Percentiles rank a stretch among this genome's conserved stretches.
Evolutionary conservation across 495 filamentous ascomycete species (phyloP).

Genomic region (Lasiosphaeriaceae sp.): DNA sequence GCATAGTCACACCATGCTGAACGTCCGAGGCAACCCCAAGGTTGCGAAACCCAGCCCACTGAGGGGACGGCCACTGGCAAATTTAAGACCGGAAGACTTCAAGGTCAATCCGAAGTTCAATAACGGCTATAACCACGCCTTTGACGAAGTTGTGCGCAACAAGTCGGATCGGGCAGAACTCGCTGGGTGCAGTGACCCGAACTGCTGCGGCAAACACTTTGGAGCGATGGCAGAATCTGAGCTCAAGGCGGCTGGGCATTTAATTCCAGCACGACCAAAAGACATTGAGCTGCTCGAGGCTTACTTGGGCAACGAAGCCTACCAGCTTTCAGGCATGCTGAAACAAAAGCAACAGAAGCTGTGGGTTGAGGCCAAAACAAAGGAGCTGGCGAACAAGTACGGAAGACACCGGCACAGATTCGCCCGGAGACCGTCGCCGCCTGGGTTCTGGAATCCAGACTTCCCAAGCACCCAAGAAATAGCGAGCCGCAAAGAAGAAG

Average conservation of each 20-base stretch:
- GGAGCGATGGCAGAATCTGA: slow-evolving; percentile 56
- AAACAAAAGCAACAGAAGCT: slow-evolving; percentile 50
- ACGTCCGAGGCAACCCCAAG: background rate
- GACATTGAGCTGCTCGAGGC: slow-evolving; percentile 59
- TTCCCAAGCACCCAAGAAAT: slow-evolving; percentile 83
- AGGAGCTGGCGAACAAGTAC: slow-evolving; percentile 62
- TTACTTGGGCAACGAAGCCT: slow-evolving; percentile 60
- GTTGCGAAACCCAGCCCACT: slow-evolving; percentile 36
- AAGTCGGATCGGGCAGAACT: slow-evolving; percentile 71
- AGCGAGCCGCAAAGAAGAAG: slow-evolving; percentile 57
- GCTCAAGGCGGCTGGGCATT: slow-evolving; percentile 27
- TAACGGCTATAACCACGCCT: slow-evolving; percentile 70
- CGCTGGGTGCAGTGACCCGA: slow-evolving; percentile 68
- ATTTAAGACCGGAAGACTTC: slow-evolving; percentile 65
- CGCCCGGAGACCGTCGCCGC: slow-evolving; percentile 64
- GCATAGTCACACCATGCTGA: background rate
- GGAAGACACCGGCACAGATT: slow-evolving; percentile 76
- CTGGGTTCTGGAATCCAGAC: slow-evolving; percentile 85
- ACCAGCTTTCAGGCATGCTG: slow-evolving; percentile 44
- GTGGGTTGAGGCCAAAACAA: slow-evolving; percentile 63
- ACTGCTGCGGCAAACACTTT: slow-evolving; percentile 75
- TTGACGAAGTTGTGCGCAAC: slow-evolving; percentile 67
- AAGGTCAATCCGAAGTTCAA: slow-evolving; percentile 76
- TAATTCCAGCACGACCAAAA: slow-evolving; percentile 27
- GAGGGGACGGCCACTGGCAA: slow-evolving; percentile 48